Percentiles rank a stretch among this genome's conserved stretches.
These are phyloP conservation scores for Yamadazyma oceani DNA, from an alignment of 1,139 yeast genomes.

Conservation along the genomic window DNA sequence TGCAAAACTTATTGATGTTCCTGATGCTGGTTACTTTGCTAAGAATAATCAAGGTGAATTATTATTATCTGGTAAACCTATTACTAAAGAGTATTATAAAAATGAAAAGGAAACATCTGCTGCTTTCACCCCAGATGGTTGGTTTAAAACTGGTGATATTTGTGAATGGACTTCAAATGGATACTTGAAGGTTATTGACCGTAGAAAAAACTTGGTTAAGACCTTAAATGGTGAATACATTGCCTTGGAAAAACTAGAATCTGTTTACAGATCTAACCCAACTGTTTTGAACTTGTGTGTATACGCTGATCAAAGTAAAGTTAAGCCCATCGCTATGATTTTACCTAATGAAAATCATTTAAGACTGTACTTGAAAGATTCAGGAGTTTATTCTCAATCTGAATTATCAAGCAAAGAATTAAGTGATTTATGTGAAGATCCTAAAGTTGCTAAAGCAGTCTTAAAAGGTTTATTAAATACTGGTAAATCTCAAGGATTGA, in stretches of 20 bases:
- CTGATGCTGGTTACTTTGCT: conserved; percentile 90
- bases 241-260: conserved; percentile 91
- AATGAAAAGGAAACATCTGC: conserved; percentile 78
- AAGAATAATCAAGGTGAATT: conserved; percentile 93
- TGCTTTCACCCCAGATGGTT: conserved; percentile 81
- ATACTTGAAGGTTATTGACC: conserved; percentile 80
- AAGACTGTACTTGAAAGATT: conserved; percentile 54
- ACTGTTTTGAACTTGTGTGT: conserved; percentile 82
- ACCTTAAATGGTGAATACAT: conserved; percentile 97
- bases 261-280: conserved; percentile 79
- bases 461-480: conserved; percentile 64
- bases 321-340: conserved; percentile 89
- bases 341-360: conserved; percentile 75
- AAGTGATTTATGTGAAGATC: conserved; percentile 49
- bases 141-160: conserved; percentile 98
- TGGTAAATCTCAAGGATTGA: conserved; percentile 78
- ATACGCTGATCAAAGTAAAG: conserved; percentile 83
- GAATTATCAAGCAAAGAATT: conserved; percentile 54
- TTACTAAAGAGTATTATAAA: conserved; percentile 75
- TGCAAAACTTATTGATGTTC: conserved; percentile 85
- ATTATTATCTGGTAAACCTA: conserved; percentile 71
- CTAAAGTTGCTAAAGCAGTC: conserved; percentile 56
- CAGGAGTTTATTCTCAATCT: conserved; percentile 45
- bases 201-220: conserved; percentile 95
- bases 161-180: conserved; percentile 91